phyloP scores from a whole-genome alignment of 1,284 basidiomycete species.

The Bondarzewia mesenterica region DNA sequence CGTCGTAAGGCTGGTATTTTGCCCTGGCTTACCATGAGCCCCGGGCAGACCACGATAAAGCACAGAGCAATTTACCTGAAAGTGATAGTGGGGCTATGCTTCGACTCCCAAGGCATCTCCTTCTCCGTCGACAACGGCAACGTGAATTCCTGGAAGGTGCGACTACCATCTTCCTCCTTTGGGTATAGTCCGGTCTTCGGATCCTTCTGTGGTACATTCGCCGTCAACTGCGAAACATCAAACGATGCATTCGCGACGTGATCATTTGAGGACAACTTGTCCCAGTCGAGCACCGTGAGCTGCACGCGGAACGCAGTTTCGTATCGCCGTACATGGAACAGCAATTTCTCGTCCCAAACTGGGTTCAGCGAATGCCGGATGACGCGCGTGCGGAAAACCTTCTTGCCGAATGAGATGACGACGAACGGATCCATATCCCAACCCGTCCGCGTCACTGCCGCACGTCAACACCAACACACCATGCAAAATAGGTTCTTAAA shows the following conservation, averaged over 20 bases:
- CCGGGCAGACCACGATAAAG: slow-evolving; percentile 9
- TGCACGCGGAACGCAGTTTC: slow-evolving; percentile 76
- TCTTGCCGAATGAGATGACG: slow-evolving; percentile 93
- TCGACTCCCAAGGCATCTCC: slow-evolving; percentile 56
- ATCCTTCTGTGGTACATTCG: slow-evolving; percentile 68
- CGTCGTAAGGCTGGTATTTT: slow-evolving; percentile 92
- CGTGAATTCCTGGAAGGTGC: slow-evolving; percentile 65
- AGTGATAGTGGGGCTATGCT: slow-evolving; percentile 51
- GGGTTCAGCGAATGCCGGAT: slow-evolving; percentile 87
- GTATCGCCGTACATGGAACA: slow-evolving; percentile 90
- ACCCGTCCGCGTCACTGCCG: slow-evolving; percentile 69
- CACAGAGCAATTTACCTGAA: slow-evolving; percentile 42
- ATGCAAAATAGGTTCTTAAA: background rate
- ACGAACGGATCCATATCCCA: slow-evolving; percentile 99
- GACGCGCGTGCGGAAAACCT: slow-evolving; percentile 90
- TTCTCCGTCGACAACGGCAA: slow-evolving; percentile 46
- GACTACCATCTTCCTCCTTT: slow-evolving; percentile 38
- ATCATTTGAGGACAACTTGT: slow-evolving; percentile 87
- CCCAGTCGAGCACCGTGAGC: slow-evolving; percentile 88
- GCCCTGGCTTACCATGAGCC: slow-evolving; percentile 41
- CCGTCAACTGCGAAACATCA: slow-evolving; percentile 64
- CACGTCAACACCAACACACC: background rate
- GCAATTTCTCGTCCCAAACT: slow-evolving; percentile 90
- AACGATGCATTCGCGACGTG: slow-evolving; percentile 74
- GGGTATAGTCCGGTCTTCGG: slow-evolving; percentile 68